Percentiles rank a stretch among this genome's conserved stretches.
phyloP scores from a whole-genome alignment of 2,329 filamentous ascomycete genomes.

The Spiromastix sp. region DNA sequence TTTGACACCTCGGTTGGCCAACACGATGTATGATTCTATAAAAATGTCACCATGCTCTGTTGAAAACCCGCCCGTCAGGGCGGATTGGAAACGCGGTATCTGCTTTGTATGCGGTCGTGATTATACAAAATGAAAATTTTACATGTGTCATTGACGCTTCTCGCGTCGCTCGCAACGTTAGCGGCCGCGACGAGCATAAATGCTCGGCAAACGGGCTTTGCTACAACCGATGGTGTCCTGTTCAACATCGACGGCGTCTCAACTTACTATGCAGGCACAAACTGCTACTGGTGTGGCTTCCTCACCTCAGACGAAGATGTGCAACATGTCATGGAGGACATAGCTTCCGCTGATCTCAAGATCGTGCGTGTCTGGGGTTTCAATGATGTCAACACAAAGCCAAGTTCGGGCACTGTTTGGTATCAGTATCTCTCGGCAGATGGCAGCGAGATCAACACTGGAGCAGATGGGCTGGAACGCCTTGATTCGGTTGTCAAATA shows the following conservation, averaged over 20 bases:
- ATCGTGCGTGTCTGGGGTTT: slow-evolving; percentile 46
- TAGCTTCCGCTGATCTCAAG: slow-evolving; percentile 33
- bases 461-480: slow-evolving; percentile 50
- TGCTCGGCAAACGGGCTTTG: slow-evolving; percentile 23
- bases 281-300: neutral
- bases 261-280: neutral
- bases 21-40: no score
- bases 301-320: no score
- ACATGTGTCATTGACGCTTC: neutral
- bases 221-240: slow-evolving; percentile 44
- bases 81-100: no score
- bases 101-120: no score
- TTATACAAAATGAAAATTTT: no score
- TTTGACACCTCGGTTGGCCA: no score
- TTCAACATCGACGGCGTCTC: slow-evolving; percentile 35
- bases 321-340: no score
- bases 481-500: slow-evolving; percentile 54
- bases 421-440: slow-evolving; percentile 31
- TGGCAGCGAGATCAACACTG: slow-evolving; percentile 49
- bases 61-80: no score
- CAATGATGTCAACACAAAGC: slow-evolving; percentile 38
- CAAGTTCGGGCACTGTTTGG: slow-evolving; percentile 34
- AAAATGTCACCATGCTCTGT: no score
- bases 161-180: neutral
- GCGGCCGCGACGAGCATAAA: neutral